A percentile compares a stretch with the other conserved stretches of the same genome.
These are phyloP conservation scores for Trypanosoma lewisi DNA, from an alignment of 208 protist species.

Conservation along the genomic window DNA sequence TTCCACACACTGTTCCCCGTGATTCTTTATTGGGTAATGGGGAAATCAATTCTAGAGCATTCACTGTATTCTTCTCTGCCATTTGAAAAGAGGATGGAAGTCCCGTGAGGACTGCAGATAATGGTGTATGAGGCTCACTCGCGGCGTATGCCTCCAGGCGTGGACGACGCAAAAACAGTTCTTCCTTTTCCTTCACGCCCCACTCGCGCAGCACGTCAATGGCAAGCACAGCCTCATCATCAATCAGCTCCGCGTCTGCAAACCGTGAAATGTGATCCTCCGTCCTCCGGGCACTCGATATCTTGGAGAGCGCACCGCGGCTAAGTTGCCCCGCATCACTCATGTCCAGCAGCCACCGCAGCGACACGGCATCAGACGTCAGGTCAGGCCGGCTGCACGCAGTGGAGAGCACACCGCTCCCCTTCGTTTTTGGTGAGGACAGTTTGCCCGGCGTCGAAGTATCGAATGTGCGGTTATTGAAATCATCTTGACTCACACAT, in stretches of 20 bases:
- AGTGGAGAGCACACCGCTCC: not conserved
- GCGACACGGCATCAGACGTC: not conserved
- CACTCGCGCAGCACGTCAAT: constrained; percentile 11
- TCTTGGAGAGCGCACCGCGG: not conserved
- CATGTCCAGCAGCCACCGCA: constrained; percentile 3
- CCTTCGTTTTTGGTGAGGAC: not conserved
- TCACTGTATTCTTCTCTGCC: too few relatives aligned
- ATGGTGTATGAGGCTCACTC: not conserved
- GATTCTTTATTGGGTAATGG: not conserved
- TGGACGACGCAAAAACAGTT: constrained; percentile 2
- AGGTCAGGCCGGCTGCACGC: not conserved
- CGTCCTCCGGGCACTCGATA: not conserved
- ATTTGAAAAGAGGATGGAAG: too few relatives aligned
- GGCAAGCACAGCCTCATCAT: not conserved
- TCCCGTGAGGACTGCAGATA: constrained; percentile 9
- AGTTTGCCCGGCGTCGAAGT: too few relatives aligned
- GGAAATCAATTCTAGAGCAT: too few relatives aligned
- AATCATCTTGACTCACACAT: too few relatives aligned
- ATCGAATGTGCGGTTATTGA: too few relatives aligned
- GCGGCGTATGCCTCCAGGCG: not conserved
- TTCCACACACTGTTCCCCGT: too few relatives aligned
- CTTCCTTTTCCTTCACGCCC: constrained; percentile 6
- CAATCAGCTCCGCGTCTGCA: not conserved
- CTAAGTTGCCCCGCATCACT: not conserved
- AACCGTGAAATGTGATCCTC: not conserved